Evolutionary conservation across 805 yeast genomes (phyloP).

Genomic region (Suhomyces faveliae): DNA sequence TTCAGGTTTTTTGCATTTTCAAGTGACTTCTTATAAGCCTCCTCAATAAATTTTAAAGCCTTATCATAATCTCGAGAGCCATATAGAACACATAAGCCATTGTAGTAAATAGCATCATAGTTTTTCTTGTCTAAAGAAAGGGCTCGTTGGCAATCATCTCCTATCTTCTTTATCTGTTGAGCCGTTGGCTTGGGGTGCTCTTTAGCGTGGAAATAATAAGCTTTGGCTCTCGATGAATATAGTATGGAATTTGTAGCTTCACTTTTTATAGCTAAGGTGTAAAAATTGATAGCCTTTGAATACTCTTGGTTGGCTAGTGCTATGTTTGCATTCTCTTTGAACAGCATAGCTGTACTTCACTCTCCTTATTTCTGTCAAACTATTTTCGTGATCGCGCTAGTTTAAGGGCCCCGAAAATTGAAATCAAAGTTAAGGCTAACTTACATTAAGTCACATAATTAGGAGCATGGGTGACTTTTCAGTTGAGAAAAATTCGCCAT

Average conservation of each 20-base stretch:
- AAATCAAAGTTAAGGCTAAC: background rate
- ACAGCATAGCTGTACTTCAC: background rate
- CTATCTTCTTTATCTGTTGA: constrained; percentile 15
- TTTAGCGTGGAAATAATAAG: constrained; percentile 8
- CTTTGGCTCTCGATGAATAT: constrained; percentile 15
- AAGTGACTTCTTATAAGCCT: constrained; percentile 14
- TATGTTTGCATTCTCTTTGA: constrained; percentile 6
- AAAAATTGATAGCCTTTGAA: constrained; percentile 17
- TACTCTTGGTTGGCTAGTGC: constrained; percentile 11
- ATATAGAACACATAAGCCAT: constrained; percentile 11
- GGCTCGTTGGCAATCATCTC: constrained; percentile 13
- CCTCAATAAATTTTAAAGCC: constrained; percentile 12
- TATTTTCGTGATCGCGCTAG: background rate
- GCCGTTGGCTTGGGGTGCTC: constrained; percentile 1
- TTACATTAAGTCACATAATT: background rate
- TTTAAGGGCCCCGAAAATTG: background rate
- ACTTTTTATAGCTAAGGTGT: constrained; percentile 14
- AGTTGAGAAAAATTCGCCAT: constrained; percentile 5
- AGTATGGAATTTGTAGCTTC: constrained; percentile 9
- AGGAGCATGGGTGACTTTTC: background rate
- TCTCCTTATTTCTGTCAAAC: background rate
- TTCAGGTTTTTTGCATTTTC: constrained; percentile 11
- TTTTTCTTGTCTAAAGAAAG: constrained; percentile 15
- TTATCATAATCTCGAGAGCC: constrained; percentile 5
- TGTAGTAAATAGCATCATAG: constrained; percentile 15